Percentiles rank a stretch among this genome's conserved stretches.
Evolutionary conservation across 73 alveolate genomes (phyloP).

Genomic region (Breviolum minutum): DNA sequence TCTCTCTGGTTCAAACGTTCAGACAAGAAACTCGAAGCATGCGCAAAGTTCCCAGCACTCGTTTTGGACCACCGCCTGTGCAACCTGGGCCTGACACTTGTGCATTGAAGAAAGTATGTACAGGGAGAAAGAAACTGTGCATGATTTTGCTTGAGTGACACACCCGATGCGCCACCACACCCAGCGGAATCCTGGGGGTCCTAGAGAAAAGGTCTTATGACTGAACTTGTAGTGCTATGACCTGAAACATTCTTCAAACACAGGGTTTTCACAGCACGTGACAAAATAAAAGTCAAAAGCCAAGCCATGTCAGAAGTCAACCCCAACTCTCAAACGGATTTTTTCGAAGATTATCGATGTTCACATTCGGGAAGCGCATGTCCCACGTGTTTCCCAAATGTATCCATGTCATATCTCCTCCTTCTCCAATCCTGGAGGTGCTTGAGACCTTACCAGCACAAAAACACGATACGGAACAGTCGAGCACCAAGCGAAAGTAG

Average conservation of each 20-base stretch:
- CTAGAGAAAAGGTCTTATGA: background rate
- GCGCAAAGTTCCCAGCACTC: constrained; percentile 33
- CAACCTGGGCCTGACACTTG: constrained; percentile 30
- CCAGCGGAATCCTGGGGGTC: background rate
- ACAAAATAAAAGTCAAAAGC: no score
- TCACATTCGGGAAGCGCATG: no score
- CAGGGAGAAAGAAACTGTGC: background rate
- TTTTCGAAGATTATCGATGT: no score
- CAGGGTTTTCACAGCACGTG: no score
- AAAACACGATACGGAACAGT: no score
- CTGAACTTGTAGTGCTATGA: no score
- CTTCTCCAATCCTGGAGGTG: constrained; percentile 78
- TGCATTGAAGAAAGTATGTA: background rate
- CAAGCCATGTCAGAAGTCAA: no score
- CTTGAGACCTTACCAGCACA: constrained; percentile 10
- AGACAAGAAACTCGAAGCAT: constrained; percentile 48
- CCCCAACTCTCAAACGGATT: no score
- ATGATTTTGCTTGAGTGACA: background rate
- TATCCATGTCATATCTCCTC: background rate
- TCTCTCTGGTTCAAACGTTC: no score
- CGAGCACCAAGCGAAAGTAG: no score
- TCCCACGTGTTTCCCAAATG: no score
- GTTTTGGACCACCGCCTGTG: constrained; percentile 54
- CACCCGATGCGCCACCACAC: constrained; percentile 59
- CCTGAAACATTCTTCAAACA: no score